Evolutionary conservation across 768 basidiomycete genomes (phyloP).

Genomic region (Tylopilus rubrobrunneus): DNA sequence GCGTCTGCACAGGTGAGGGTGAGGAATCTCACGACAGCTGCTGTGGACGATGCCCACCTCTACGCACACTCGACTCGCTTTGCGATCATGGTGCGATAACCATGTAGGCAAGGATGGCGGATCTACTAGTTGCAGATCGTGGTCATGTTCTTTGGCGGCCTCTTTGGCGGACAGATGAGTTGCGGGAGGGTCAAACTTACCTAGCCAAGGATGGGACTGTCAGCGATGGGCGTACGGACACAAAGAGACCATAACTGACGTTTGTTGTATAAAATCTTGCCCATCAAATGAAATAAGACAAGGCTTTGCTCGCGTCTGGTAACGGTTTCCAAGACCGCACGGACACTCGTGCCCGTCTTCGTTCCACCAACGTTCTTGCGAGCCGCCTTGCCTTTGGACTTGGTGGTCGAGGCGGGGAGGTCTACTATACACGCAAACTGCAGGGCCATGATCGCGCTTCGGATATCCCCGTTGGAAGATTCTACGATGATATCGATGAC

Average conservation of each 20-base stretch:
- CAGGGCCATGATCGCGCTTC: slow-evolving; percentile 89
- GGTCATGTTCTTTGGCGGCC: slow-evolving; percentile 52
- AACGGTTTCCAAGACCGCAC: slow-evolving; percentile 61
- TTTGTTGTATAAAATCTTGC: slow-evolving; percentile 94
- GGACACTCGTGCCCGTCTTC: slow-evolving; percentile 17
- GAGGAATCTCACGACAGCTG: not conserved
- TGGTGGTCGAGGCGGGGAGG: slow-evolving; percentile 14
- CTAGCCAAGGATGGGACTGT: slow-evolving; percentile 36
- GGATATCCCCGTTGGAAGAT: slow-evolving; percentile 84
- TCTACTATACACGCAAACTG: slow-evolving; percentile 73
- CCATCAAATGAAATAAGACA: slow-evolving; percentile 86
- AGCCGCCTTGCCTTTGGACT: slow-evolving; percentile 28
- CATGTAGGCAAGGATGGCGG: slow-evolving; percentile 56
- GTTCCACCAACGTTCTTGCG: slow-evolving; percentile 25
- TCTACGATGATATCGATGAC: slow-evolving; percentile 73
- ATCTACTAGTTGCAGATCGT: slow-evolving; percentile 53
- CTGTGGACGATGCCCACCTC: slow-evolving; percentile 46
- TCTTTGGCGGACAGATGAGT: slow-evolving; percentile 59
- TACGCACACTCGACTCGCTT: slow-evolving; percentile 70
- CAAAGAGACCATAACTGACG: slow-evolving; percentile 46
- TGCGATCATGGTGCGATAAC: slow-evolving; percentile 56
- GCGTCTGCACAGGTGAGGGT: slow-evolving; percentile 37
- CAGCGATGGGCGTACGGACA: not conserved
- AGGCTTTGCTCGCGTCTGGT: slow-evolving; percentile 84
- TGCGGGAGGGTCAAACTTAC: slow-evolving; percentile 67